A percentile compares a stretch with the other conserved stretches of the same genome.
These are phyloP conservation scores for Talaromyces sp. DNA, from an alignment of 2,329 filamentous ascomycete genomes.

Conservation along the genomic window DNA sequence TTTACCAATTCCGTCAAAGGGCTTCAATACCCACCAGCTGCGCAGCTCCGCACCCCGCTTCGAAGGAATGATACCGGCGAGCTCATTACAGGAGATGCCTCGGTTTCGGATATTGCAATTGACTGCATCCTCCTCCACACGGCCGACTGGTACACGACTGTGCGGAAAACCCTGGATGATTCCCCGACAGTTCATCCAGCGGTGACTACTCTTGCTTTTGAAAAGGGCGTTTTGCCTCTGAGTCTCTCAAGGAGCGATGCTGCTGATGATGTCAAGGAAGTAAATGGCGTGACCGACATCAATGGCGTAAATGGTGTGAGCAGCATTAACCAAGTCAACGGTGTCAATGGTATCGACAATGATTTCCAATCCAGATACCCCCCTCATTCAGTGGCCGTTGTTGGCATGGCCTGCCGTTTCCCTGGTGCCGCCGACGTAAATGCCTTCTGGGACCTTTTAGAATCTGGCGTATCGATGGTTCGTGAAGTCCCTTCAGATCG, in stretches of 20 bases:
- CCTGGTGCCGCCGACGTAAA: slow-evolving; percentile 23
- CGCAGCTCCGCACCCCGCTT: neutral
- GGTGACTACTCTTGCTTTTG: slow-evolving; percentile 5
- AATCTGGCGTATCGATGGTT: slow-evolving; percentile 13
- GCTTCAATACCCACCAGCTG: neutral
- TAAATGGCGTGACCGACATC: neutral
- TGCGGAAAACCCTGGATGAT: neutral
- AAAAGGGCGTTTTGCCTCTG: slow-evolving; percentile 2
- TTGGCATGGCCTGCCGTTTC: slow-evolving; percentile 28
- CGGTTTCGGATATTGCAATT: slow-evolving; percentile 1
- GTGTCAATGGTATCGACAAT: neutral
- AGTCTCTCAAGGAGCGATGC: neutral
- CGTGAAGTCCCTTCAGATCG: slow-evolving; percentile 10
- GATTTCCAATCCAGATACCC: slow-evolving; percentile 1
- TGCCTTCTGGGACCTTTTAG: slow-evolving; percentile 27
- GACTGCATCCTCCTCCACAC: neutral
- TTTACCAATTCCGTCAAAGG: slow-evolving; percentile 4
- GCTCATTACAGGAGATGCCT: neutral
- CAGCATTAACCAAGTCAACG: neutral
- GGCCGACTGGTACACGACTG: slow-evolving; percentile 6
- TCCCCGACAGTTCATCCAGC: neutral
- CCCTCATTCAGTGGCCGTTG: slow-evolving; percentile 22
- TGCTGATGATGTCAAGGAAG: neutral
- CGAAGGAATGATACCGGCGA: slow-evolving; percentile 3
- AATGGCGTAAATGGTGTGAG: neutral